Evolutionary conservation across 2,329 filamentous ascomycete genomes (phyloP).

Genomic region (Hymenotorrendiella dingleyae): DNA sequence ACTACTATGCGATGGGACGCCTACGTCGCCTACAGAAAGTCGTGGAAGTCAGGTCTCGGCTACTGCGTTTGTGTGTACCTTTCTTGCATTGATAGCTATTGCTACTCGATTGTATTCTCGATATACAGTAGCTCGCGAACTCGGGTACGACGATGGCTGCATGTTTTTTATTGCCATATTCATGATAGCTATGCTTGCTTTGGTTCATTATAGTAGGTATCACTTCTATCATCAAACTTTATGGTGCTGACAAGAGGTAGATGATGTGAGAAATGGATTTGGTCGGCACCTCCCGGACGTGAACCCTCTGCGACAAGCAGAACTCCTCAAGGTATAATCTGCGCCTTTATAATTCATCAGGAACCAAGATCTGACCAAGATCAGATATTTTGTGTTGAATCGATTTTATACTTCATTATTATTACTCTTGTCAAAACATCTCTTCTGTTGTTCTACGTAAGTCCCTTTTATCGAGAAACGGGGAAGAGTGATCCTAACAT

Average conservation of each 20-base stretch:
- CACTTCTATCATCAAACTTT: neutral
- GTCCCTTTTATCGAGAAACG: neutral
- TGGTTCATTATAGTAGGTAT: constrained; percentile 12
- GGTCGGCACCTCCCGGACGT: constrained; percentile 16
- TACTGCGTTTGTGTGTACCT: constrained; percentile 4
- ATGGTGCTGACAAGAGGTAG: neutral
- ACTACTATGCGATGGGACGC: constrained; percentile 11
- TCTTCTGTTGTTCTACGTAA: constrained; percentile 18
- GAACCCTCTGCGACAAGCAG: constrained; percentile 3
- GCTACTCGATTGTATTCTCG: constrained; percentile 15
- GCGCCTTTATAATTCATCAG: too few species aligned
- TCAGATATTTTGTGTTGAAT: constrained; percentile 13
- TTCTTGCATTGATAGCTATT: constrained; percentile 12
- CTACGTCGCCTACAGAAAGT: constrained; percentile 6
- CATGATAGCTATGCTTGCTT: constrained; percentile 4
- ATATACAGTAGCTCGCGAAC: constrained; percentile 1
- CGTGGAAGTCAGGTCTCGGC: constrained; percentile 5
- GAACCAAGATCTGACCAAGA: neutral
- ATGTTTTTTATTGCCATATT: constrained; percentile 4
- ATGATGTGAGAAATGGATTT: constrained; percentile 10
- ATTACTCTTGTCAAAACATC: constrained; percentile 14
- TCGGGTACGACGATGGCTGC: constrained; percentile 15
- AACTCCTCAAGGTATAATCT: constrained; percentile 9
- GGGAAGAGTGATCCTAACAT: neutral
- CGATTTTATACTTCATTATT: constrained; percentile 12